Evolutionary conservation across 495 filamentous ascomycete species (phyloP).

Genomic region (Xylaria flabelliformis): DNA sequence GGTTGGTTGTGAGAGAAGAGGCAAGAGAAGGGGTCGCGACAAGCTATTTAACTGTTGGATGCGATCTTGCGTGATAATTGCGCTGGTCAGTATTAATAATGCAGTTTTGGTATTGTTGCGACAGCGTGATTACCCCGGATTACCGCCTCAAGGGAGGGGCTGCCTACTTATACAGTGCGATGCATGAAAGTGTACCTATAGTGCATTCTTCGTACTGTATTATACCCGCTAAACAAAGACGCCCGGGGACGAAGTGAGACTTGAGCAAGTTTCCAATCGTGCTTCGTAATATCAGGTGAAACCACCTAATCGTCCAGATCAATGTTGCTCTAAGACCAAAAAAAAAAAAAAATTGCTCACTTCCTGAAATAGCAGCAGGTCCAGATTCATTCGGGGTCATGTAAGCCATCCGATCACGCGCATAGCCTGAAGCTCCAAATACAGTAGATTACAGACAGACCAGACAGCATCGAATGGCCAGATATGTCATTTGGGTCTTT

Average conservation of each 20-base stretch:
- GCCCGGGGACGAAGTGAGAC: slow-evolving; percentile 33
- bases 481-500: slow-evolving; percentile 12
- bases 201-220: neutral
- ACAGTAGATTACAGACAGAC: neutral
- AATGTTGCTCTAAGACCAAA: neutral
- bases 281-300: slow-evolving; percentile 34
- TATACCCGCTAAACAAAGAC: neutral
- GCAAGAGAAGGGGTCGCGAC: neutral
- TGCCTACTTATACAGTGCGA: slow-evolving; percentile 30
- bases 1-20: neutral
- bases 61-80: slow-evolving; percentile 6
- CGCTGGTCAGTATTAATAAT: slow-evolving; percentile 36
- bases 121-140: slow-evolving; percentile 1
- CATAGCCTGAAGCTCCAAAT: slow-evolving; percentile 23
- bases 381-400: neutral
- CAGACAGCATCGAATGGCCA: neutral
- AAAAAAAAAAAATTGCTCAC: slow-evolving; percentile 35
- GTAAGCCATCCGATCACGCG: neutral
- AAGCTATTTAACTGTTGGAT: slow-evolving; percentile 8
- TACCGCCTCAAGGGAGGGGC: neutral
- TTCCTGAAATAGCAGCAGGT: neutral
- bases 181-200: slow-evolving; percentile 18
- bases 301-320: slow-evolving; percentile 14
- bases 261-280: slow-evolving; percentile 38
- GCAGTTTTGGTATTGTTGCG: slow-evolving; percentile 2